Evolutionary conservation across 192 early-diverging fungal genomes (phyloP).

Genomic region (Podila verticillata): DNA sequence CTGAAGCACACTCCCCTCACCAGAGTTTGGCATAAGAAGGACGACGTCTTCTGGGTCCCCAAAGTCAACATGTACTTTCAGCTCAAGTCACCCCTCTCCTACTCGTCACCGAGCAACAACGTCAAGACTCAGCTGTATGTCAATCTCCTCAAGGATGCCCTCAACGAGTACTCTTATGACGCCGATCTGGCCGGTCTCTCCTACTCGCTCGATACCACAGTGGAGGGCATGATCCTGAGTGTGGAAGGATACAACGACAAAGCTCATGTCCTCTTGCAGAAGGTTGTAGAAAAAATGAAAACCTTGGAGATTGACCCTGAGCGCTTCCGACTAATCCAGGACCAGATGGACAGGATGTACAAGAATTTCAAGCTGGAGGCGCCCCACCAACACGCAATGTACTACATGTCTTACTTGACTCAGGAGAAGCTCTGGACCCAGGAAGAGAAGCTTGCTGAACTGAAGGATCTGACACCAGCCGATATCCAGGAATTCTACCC

Average conservation of each 20-base stretch:
- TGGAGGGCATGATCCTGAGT: conserved; percentile 77
- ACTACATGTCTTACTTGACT: conserved; percentile 77
- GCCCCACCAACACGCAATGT: conserved; percentile 83
- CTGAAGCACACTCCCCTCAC: conserved; percentile 64
- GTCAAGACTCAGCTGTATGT: conserved; percentile 78
- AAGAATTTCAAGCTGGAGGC: conserved; percentile 82
- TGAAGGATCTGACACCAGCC: conserved; percentile 74
- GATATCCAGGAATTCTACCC: conserved; percentile 84
- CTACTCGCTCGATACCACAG: conserved; percentile 75
- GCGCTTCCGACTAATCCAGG: conserved; percentile 85
- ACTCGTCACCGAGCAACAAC: conserved; percentile 77
- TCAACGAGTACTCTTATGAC: conserved; percentile 91
- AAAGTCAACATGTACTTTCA: conserved; percentile 83
- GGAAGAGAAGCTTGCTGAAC: conserved; percentile 77
- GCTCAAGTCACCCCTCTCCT: conserved; percentile 76
- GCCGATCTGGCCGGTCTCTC: conserved; percentile 88
- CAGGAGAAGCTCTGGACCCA: conserved; percentile 84
- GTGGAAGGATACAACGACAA: conserved; percentile 93
- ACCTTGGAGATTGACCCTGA: conserved; percentile 68
- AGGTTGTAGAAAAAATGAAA: conserved; percentile 76
- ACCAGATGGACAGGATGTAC: conserved; percentile 76
- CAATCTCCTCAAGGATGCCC: conserved; percentile 81
- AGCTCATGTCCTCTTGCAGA: conserved; percentile 72
- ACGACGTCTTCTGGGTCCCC: conserved; percentile 93
- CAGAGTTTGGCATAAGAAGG: conserved; percentile 94